Base-by-base conservation (phyloP, 106 monocot genomes). In the Iris macrosiphon region DNA sequence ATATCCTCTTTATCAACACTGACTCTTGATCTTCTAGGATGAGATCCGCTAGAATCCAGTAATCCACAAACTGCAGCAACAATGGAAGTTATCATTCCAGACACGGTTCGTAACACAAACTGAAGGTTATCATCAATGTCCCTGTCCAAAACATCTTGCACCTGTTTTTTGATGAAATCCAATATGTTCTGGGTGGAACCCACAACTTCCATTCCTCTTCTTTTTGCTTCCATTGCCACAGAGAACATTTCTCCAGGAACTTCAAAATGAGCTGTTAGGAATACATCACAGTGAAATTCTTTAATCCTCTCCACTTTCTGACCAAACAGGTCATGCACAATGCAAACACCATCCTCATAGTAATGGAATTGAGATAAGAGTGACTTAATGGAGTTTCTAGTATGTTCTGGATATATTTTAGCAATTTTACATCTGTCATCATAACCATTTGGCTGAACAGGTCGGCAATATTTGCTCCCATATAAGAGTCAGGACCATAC, bases 201-300 rank as follows among this genome's bases (percentile, higher is more conserved):
- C 33, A 98, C 98, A 59, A 98, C 78, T 45, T 87, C 98, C 98
- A 98, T 98, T 48, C 98, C 90, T 78, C 98, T 90, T 46, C 50
- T 72, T 61, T 87, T 98, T 61, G 98, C 98, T 70, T 98, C 90
- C 83, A 91, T 98, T 61, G 98, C 80, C 52, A 98, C 57, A 30
- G 98, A 74, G 44, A 98, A 98, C 90, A 98, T 98, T 70, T 98
- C 98, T 37, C 98, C 98, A 40, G 98, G 90, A 28, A 98, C 90
- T 76, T 91, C 98, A 58, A 91, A 98, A 70, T 98, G 98, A 38
- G 98, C 98, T 26, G 87, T 91, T 20, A 98, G 67, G 53, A 80
- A 98, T 57, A 87, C 82, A 81, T 91, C 98, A 62, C 80, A 87
- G 55, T 98, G 91, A 10, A 91, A 49, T 55, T 91, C 98, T 37